A percentile compares a stretch with the other conserved stretches of the same genome.
Evolutionary conservation across 1,284 basidiomycete genomes (phyloP).

Genomic region (Coniferiporia weirii): DNA sequence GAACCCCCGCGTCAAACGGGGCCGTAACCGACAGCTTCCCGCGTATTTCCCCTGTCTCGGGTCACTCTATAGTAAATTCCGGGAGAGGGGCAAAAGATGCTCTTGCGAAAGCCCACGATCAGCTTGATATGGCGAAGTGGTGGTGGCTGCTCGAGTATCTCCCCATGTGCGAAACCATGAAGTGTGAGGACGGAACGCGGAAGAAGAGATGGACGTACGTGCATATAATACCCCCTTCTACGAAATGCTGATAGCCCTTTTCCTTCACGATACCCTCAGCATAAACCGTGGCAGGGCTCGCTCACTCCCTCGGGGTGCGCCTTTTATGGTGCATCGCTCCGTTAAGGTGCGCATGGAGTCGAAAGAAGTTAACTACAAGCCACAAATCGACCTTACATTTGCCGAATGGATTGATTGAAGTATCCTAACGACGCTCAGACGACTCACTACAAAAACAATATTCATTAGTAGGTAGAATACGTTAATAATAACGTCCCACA

Average conservation of each 20-base stretch:
- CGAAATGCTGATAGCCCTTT: not conserved
- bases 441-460: no score
- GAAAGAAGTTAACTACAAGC: constrained; percentile 13
- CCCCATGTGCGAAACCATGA: constrained; percentile 14
- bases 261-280: constrained; percentile 1
- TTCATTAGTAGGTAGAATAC: no score
- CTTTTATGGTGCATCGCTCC: constrained; percentile 10
- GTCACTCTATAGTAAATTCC: not conserved
- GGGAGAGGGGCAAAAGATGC: constrained; percentile 20
- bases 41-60: not conserved
- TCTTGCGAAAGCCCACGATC: constrained; percentile 22
- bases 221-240: not conserved
- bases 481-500: no score
- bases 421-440: no score
- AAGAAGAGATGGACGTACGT: constrained; percentile 16
- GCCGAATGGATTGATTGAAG: constrained; percentile 8
- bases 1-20: not conserved
- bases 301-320: constrained; percentile 3
- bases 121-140: constrained; percentile 20
- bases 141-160: constrained; percentile 25
- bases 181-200: constrained; percentile 15
- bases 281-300: constrained; percentile 10
- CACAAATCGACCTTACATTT: constrained; percentile 4
- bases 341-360: constrained; percentile 19
- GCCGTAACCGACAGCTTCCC: not conserved